Evolutionary conservation across 305 asterid genomes (phyloP), one percentile per base, ranked within the genome.

Genomic region (Fraxinus dipetala): DNA sequence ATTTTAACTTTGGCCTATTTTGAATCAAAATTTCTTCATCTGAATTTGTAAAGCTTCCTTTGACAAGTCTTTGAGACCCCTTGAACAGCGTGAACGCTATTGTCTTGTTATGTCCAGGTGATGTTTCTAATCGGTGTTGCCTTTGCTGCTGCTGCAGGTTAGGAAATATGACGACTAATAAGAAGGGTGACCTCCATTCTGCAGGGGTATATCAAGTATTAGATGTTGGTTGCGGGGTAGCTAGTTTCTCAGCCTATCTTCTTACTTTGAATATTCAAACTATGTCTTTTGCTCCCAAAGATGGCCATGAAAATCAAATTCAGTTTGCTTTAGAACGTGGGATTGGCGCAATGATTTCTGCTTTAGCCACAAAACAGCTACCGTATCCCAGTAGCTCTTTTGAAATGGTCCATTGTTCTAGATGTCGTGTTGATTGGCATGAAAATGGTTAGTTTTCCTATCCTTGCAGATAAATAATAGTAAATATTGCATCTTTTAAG

Each of bases 181-280:
- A 87, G 84, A 84, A 79, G 3, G 97, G 98, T 34, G 95, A 93
- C 87, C 92, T 94, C 72, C 88, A 38, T 70, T 90, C 95, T 54
- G 94, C 91, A 40, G 95, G 97, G 77, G 87, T 93, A 81, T 88
- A 80, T 89, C 97, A 95, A 89, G 96, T 93, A 78, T 88, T 95
- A 79, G 99, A 95, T 83, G 91, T 95, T 79, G 99, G 99, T 76
- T 95, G 98, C 73, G 93, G 97, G 9, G 97, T 95, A 78, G 97
- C 99, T 85, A 95, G 99, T 89, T 95, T 95, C 90, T 95, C 98
- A 0, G 98, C 97, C 14, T 95, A 91, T 89, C 97, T 94, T 87
- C 94, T 92, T 78, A 93, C 97, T 72, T 88, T 90, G 77, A 78
- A 89, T 85, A 91, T 95, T 83, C 93, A 91, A 79, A 93, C 99